Percentiles rank a stretch among this genome's conserved stretches.
These are phyloP conservation scores for Pichia paraexigua DNA, from an alignment of 805 yeast genomes.

Conservation along the genomic window DNA sequence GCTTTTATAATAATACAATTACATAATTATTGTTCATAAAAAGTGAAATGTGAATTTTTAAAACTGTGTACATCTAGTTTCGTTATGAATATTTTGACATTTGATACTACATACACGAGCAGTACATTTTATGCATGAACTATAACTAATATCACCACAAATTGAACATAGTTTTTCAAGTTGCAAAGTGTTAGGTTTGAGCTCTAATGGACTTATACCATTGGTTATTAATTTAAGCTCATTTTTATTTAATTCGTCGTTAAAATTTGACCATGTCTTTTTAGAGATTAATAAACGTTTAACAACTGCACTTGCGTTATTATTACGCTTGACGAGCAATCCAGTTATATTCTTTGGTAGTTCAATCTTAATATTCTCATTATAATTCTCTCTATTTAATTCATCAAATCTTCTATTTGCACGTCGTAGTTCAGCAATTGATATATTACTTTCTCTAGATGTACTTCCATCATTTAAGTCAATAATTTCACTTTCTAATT, in stretches of 20 bases:
- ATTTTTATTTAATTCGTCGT: conserved; percentile 35
- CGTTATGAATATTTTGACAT: conserved; percentile 34
- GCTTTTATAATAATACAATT: background rate
- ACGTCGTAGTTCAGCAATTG: conserved; percentile 27
- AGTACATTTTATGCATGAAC: conserved; percentile 35
- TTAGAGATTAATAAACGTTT: conserved; percentile 33
- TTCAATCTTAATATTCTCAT: conserved; percentile 31
- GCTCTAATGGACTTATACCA: conserved; percentile 20
- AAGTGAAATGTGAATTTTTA: conserved; percentile 7
- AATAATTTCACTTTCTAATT: conserved; percentile 9
- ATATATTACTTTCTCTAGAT: conserved; percentile 4
- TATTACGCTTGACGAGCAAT: conserved; percentile 11
- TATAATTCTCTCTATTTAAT: conserved; percentile 37
- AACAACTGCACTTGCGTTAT: conserved; percentile 28
- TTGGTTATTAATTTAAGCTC: conserved; percentile 24
- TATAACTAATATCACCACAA: conserved; percentile 37
- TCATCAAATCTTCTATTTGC: conserved; percentile 34
- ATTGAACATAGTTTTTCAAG: conserved; percentile 37
- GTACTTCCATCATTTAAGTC: conserved; percentile 6
- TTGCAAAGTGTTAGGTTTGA: conserved; percentile 26
- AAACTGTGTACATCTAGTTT: conserved; percentile 34
- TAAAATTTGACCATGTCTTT: conserved; percentile 33
- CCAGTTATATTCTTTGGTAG: conserved; percentile 28
- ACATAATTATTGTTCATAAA: background rate
- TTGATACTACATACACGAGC: conserved; percentile 35